Percentiles rank a stretch among this genome's conserved stretches.
Conservation (phyloP, 1,139 yeast genomes). For the Pichia sp. region DNA sequence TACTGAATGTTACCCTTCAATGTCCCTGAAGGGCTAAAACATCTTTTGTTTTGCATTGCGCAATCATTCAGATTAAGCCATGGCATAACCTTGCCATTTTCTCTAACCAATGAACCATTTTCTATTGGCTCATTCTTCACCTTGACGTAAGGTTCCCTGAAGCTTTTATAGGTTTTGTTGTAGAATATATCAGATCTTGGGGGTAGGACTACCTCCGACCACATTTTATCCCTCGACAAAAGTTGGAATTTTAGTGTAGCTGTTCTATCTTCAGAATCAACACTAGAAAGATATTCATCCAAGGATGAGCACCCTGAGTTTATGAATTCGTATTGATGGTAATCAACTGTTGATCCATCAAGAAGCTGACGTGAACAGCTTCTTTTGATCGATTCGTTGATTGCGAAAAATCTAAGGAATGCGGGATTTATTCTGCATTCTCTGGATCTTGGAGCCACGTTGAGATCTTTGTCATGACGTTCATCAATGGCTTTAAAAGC, state of each 20-base stretch:
- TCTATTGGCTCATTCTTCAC: neutral
- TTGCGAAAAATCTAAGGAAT: slow-evolving; percentile 46
- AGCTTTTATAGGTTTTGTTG: slow-evolving; percentile 1
- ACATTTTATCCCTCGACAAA: slow-evolving; percentile 40
- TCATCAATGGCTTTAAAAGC: slow-evolving; percentile 7
- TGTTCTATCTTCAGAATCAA: neutral
- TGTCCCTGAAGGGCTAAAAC: slow-evolving; percentile 27
- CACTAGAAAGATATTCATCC: slow-evolving; percentile 20
- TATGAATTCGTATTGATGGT: slow-evolving; percentile 27
- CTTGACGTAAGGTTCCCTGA: neutral
- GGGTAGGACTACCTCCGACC: slow-evolving; percentile 45
- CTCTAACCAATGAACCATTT: slow-evolving; percentile 21
- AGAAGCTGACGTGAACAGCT: slow-evolving; percentile 30
- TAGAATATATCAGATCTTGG: slow-evolving; percentile 30
- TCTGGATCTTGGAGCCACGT: slow-evolving; percentile 33
- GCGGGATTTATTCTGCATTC: slow-evolving; percentile 46
- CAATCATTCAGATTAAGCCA: slow-evolving; percentile 35
- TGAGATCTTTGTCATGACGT: neutral
- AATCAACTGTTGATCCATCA: slow-evolving; percentile 32
- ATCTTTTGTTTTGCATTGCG: slow-evolving; percentile 15
- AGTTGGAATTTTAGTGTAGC: slow-evolving; percentile 29
- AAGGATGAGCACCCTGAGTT: slow-evolving; percentile 19
- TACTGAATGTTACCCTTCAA: slow-evolving; percentile 37
- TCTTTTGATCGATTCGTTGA: slow-evolving; percentile 38
- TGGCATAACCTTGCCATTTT: slow-evolving; percentile 32